phyloP scores from a whole-genome alignment of 495 filamentous ascomycete species.

The Cairneyella variabilis region DNA sequence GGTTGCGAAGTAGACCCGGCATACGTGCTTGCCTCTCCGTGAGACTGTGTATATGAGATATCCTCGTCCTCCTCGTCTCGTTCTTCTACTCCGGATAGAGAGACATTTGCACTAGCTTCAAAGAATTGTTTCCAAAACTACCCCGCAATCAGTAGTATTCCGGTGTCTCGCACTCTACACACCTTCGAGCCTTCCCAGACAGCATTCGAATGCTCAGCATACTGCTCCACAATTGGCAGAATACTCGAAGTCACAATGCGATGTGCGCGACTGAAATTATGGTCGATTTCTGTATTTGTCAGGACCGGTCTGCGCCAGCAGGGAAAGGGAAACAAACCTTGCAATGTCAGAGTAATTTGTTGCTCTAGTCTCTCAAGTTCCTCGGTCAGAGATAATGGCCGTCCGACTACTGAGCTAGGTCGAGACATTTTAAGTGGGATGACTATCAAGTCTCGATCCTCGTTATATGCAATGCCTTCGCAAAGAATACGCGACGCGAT shows the following conservation, averaged over 20 bases:
- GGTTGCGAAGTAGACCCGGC: slow-evolving; percentile 30
- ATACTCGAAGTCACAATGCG: slow-evolving; percentile 94
- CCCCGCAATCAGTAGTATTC: slow-evolving; percentile 8
- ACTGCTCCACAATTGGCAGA: slow-evolving; percentile 91
- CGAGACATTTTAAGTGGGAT: slow-evolving; percentile 17
- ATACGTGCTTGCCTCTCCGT: slow-evolving; percentile 33
- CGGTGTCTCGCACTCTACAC: slow-evolving; percentile 2
- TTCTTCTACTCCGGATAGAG: slow-evolving; percentile 94
- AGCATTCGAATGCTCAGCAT: slow-evolving; percentile 85
- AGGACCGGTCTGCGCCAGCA: slow-evolving; percentile 2
- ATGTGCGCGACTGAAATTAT: slow-evolving; percentile 95
- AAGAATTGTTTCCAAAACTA: slow-evolving; percentile 99
- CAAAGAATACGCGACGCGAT: background rate
- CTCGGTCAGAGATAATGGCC: slow-evolving; percentile 80
- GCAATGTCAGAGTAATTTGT: slow-evolving; percentile 90
- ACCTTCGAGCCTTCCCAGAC: slow-evolving; percentile 98
- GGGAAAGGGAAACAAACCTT: slow-evolving; percentile 56
- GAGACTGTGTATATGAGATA: slow-evolving; percentile 33
- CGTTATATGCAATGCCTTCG: background rate
- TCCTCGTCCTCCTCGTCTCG: slow-evolving; percentile 44
- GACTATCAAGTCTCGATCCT: background rate
- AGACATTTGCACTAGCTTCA: slow-evolving; percentile 95
- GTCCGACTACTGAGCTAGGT: slow-evolving; percentile 39
- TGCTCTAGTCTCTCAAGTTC: slow-evolving; percentile 96
- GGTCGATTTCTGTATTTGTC: slow-evolving; percentile 75